Percentiles rank a stretch among this genome's conserved stretches.
These are phyloP conservation scores for Opeltia flavorubescens DNA, from an alignment of 495 filamentous ascomycete species.

Conservation along the genomic window DNA sequence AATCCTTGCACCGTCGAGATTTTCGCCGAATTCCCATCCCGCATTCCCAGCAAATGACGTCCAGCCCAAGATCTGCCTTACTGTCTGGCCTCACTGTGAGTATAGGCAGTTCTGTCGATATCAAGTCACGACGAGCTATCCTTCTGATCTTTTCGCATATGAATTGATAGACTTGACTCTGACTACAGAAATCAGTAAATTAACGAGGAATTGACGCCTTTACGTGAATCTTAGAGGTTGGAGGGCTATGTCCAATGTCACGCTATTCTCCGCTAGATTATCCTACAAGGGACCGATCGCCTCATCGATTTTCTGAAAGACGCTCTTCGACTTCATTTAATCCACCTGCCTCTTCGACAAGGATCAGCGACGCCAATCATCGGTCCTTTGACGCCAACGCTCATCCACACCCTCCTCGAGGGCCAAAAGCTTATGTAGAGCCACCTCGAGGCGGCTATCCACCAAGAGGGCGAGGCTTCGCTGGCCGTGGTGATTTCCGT, in stretches of 20 bases:
- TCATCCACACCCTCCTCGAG: conserved; percentile 41
- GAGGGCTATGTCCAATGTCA: conserved; percentile 15
- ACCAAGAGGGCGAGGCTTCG: conserved; percentile 32
- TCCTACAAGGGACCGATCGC: conserved; percentile 44
- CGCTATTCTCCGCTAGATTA: conserved; percentile 23
- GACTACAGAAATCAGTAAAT: too few relatives aligned
- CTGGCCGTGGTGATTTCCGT: conserved; percentile 27
- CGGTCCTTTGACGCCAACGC: conserved; percentile 34
- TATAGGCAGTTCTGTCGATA: too few relatives aligned
- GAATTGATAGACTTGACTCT: too few relatives aligned
- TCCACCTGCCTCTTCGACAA: conserved; percentile 32
- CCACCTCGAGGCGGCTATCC: conserved; percentile 40
- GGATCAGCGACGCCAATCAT: conserved; percentile 32
- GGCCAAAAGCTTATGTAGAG: conserved; percentile 56
- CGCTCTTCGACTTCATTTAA: conserved; percentile 28
- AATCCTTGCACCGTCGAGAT: too few relatives aligned
- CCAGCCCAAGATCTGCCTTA: too few relatives aligned
- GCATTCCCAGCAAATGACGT: too few relatives aligned
- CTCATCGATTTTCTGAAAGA: conserved; percentile 36
- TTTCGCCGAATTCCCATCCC: too few relatives aligned
- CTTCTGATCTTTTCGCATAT: too few relatives aligned
- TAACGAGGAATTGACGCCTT: too few relatives aligned
- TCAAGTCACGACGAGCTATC: too few relatives aligned
- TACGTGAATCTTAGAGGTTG: neutral
- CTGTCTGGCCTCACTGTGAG: too few relatives aligned